phyloP scores from a whole-genome alignment of 2,329 filamentous ascomycete genomes.

The Pseudogymnoascus destructans region DNA sequence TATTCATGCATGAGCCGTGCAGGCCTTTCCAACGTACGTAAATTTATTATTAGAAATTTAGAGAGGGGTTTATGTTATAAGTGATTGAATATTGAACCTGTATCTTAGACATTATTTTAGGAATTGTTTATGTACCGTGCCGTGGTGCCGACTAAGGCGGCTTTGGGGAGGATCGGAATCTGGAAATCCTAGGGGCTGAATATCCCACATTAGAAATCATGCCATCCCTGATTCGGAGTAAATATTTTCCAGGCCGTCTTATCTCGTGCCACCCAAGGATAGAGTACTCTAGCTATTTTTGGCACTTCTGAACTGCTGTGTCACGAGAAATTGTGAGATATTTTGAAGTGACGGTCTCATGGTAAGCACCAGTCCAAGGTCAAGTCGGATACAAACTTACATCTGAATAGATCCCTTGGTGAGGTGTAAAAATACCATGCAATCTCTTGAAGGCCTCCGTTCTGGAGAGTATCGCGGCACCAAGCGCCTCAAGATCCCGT shows the following conservation, averaged over 20 bases:
- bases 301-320: background rate
- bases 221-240: background rate
- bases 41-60: background rate
- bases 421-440: constrained; percentile 11
- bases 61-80: background rate
- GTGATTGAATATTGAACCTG: background rate
- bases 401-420: background rate
- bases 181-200: background rate
- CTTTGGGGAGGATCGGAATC: background rate
- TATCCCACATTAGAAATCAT: background rate
- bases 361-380: background rate
- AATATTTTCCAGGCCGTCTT: background rate
- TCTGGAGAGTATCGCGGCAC: constrained; percentile 20
- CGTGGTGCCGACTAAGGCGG: background rate
- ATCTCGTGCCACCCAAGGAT: background rate
- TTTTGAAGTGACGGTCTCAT: background rate
- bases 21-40: background rate
- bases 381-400: constrained; percentile 2
- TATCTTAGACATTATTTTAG: background rate
- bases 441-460: constrained; percentile 12
- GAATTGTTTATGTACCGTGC: background rate
- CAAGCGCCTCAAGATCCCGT: constrained; percentile 22
- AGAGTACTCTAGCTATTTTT: constrained; percentile 4
- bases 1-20: constrained; percentile 7
- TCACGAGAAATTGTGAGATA: constrained; percentile 4